Percentiles rank a stretch among this genome's conserved stretches.
Conservation (phyloP, 352 stramenopile species). For the Globisporangium canariense region DNA sequence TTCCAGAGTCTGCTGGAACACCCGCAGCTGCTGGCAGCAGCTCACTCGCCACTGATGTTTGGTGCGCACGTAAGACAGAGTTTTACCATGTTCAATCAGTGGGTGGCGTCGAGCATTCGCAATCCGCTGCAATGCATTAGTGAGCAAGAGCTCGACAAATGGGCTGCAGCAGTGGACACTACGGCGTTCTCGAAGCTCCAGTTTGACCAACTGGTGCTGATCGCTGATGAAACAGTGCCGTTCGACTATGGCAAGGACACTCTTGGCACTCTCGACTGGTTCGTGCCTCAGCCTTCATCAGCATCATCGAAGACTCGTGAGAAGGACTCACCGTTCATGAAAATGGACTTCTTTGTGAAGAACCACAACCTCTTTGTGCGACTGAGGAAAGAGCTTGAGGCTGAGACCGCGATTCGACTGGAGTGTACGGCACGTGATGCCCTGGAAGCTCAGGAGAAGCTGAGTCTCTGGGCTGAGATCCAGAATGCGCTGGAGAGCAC, state of each 20-base stretch:
- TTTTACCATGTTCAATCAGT: slow-evolving; percentile 50
- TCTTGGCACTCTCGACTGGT: slow-evolving; percentile 34
- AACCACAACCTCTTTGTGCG: slow-evolving; percentile 36
- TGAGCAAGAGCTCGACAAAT: slow-evolving; percentile 24
- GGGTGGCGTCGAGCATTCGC: slow-evolving; percentile 39
- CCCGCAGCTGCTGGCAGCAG: slow-evolving; percentile 33
- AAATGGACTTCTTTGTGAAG: slow-evolving; percentile 39
- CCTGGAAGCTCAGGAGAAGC: slow-evolving; percentile 30
- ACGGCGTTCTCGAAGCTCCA: slow-evolving; percentile 38
- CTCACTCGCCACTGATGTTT: slow-evolving; percentile 34
- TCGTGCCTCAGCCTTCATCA: not conserved
- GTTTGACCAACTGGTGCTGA: slow-evolving; percentile 56
- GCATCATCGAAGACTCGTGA: not conserved
- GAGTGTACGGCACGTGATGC: slow-evolving; percentile 18
- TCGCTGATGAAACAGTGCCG: slow-evolving; percentile 23
- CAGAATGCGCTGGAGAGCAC: slow-evolving; percentile 9
- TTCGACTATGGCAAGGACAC: slow-evolving; percentile 32
- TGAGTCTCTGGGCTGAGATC: slow-evolving; percentile 20
- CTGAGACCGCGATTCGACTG: slow-evolving; percentile 24
- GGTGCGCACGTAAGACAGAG: slow-evolving; percentile 48
- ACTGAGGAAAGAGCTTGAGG: slow-evolving; percentile 30
- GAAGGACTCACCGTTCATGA: slow-evolving; percentile 21
- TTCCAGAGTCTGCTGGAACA: slow-evolving; percentile 69
- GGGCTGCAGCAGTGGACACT: slow-evolving; percentile 30
- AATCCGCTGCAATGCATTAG: slow-evolving; percentile 39